Evolutionary conservation across 441 rosid species (phyloP).

Genomic region (Brassica balearica): DNA sequence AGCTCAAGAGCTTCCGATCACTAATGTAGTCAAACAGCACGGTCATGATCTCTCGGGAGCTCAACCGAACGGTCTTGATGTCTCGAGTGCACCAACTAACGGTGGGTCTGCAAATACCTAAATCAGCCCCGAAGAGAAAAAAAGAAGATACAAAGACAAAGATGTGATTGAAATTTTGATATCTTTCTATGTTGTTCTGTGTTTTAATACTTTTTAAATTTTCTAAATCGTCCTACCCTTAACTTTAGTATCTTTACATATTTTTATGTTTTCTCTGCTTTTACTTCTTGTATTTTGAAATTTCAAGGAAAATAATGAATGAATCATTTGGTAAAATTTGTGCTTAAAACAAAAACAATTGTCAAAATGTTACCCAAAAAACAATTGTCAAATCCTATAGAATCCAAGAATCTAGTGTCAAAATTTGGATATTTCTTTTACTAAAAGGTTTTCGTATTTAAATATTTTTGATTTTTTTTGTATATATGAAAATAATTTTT

Average conservation of each 20-base stretch:
- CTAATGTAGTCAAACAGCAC: conserved; percentile 40
- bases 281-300: conserved; percentile 1
- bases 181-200: conserved; percentile 36
- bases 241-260: neutral
- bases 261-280: neutral
- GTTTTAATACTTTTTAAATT: neutral
- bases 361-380: neutral
- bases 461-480: neutral
- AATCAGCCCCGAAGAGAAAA: neutral
- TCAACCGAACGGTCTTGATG: conserved; percentile 26
- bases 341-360: neutral
- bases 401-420: neutral
- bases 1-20: conserved; percentile 58
- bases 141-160: conserved; percentile 29
- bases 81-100: conserved; percentile 10
- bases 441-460: neutral
- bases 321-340: conserved; percentile 9
- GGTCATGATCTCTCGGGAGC: conserved; percentile 3
- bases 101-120: conserved; percentile 22
- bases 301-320: conserved; percentile 3
- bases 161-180: conserved; percentile 30
- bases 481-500: neutral
- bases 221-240: conserved; percentile 2
- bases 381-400: neutral
- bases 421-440: neutral